Base-by-base conservation (phyloP, 768 basidiomycete species). In the Boletellus ananiceps region DNA sequence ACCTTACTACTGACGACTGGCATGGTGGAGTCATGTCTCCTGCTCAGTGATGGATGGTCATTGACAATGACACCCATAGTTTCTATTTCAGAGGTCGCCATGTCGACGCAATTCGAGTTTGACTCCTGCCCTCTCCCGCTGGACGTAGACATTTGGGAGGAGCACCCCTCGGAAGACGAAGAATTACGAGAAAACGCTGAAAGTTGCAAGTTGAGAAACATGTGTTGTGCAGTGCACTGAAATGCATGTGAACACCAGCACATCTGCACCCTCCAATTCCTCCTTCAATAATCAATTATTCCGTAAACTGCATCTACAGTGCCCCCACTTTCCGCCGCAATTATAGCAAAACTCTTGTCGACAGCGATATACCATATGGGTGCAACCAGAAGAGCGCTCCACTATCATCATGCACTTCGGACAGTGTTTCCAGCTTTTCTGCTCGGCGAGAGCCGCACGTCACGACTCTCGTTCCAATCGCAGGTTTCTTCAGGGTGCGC, bases 1-100 rank as follows among this genome's bases (percentile, higher is more conserved):
- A 62, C 93, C 93, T 13, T 96, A 96, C 67, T 96, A 96, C 67
- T 95, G 71, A 74, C 36, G 8, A 23, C 33, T 6, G 8, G 34
- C 1, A 19, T 13, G 47, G 47, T 51, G n/a, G 8, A 18, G 21
- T 25, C 9, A 3, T 35, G 18, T 40, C 15, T 14, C 36, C 1
- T 9, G 13, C 13, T 44, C 2, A 27, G 2, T 35, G 27, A 6
- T n/a, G 8, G 7, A 29, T 29, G 29, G 29, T 29, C 2, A 16
- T 12, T 38, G 12, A 38, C 16, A 13, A 21, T 21, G 21, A 8
- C 9, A 3, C 19, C 19, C 3, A 15, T 40, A 8, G 39, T 25
- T 40, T 25, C 16, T 19, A 12, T 8, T 39, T 21, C 4, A 29
- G 9, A 11, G 8, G 29, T 2, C 11, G 11, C 7, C 29, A 1